Conservation (phyloP, 345 rosid species). For the Hypericum perforatum region DNA sequence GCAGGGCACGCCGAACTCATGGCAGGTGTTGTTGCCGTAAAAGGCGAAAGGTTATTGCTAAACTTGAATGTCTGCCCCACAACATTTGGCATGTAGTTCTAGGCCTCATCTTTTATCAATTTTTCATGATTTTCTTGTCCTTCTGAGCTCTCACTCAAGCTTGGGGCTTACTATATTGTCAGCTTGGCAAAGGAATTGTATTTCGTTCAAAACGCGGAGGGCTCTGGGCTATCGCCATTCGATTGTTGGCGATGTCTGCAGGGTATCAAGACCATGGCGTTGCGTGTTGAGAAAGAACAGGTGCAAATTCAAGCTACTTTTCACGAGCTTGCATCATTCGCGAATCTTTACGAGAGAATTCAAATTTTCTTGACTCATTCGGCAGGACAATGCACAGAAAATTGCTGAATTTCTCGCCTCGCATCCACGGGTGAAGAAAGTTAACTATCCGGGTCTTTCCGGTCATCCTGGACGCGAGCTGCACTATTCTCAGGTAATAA, state of each 20-base stretch:
- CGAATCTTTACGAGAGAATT: neutral
- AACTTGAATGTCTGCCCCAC: no score
- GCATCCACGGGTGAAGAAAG: slow-evolving; percentile 79
- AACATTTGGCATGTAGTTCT: no score
- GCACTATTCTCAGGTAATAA: slow-evolving; percentile 77
- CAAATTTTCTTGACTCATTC: no score
- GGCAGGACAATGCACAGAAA: slow-evolving; percentile 76
- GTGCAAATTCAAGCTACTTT: slow-evolving; percentile 23
- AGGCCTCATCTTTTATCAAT: no score
- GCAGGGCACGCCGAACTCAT: slow-evolving; percentile 93
- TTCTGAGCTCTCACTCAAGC: neutral
- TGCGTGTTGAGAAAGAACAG: slow-evolving; percentile 95
- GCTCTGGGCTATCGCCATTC: slow-evolving; percentile 91
- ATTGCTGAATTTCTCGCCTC: slow-evolving; percentile 74
- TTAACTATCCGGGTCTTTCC: slow-evolving; percentile 77
- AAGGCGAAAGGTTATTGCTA: slow-evolving; percentile 55
- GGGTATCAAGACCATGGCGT: slow-evolving; percentile 87
- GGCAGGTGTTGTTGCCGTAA: slow-evolving; percentile 94
- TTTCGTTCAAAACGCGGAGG: slow-evolving; percentile 94
- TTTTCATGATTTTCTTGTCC: neutral
- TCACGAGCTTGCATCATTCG: no score
- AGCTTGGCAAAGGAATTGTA: slow-evolving; percentile 76
- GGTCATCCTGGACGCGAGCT: slow-evolving; percentile 73
- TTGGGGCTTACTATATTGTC: slow-evolving; percentile 9
- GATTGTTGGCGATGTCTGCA: slow-evolving; percentile 95